Evolutionary conservation across 495 filamentous ascomycete species (phyloP).

Genomic region (Penicillium canescens): DNA sequence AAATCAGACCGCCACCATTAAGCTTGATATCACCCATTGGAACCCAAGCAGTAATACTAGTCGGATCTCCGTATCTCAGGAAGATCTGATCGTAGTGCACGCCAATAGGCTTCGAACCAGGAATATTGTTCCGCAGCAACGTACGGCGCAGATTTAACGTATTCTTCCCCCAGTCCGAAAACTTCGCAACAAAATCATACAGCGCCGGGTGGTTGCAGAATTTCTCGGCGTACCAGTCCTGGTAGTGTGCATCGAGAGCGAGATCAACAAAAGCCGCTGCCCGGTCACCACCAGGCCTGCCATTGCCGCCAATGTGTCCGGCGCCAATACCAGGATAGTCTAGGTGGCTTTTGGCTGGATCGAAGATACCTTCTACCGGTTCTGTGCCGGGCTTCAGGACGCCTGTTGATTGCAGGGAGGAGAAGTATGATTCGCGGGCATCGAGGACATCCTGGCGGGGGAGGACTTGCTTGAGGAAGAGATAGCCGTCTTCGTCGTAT

Average conservation of each 20-base stretch:
- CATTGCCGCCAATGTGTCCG: slow-evolving; percentile 50
- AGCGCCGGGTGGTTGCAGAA: slow-evolving; percentile 57
- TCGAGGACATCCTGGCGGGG: slow-evolving; percentile 58
- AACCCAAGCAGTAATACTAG: slow-evolving; percentile 63
- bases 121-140: slow-evolving; percentile 59
- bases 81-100: slow-evolving; percentile 71
- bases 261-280: slow-evolving; percentile 53
- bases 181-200: slow-evolving; percentile 49
- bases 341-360: slow-evolving; percentile 43
- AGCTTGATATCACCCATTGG: slow-evolving; percentile 61
- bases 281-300: slow-evolving; percentile 43
- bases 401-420: slow-evolving; percentile 51
- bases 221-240: slow-evolving; percentile 57
- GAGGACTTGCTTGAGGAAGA: slow-evolving; percentile 60
- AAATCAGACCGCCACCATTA: slow-evolving; percentile 62
- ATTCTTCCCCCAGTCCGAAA: slow-evolving; percentile 55
- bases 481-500: slow-evolving; percentile 58
- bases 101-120: slow-evolving; percentile 57
- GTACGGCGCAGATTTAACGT: slow-evolving; percentile 50
- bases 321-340: slow-evolving; percentile 61
- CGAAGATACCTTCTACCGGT: slow-evolving; percentile 53
- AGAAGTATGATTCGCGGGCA: slow-evolving; percentile 58
- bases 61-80: slow-evolving; percentile 57
- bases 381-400: slow-evolving; percentile 49
- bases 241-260: slow-evolving; percentile 55